A percentile compares a stretch with the other conserved stretches of the same genome.
These are phyloP conservation scores for Alternaria tenuissima DNA, from an alignment of 2,329 filamentous ascomycete species.

Conservation along the genomic window DNA sequence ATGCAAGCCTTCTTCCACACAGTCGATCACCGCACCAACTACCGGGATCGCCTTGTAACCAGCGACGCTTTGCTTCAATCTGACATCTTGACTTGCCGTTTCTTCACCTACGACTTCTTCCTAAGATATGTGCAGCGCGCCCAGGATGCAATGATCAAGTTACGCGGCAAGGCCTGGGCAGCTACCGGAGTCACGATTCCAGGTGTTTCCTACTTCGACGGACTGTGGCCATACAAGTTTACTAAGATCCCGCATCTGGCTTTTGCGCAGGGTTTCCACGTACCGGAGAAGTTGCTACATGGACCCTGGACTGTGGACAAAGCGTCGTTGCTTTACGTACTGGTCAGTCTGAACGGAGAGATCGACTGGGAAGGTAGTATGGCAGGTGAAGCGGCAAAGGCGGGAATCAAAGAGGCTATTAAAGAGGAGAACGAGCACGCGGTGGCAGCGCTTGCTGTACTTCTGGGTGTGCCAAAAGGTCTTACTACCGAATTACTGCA, in stretches of 20 bases:
- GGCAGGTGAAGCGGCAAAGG: constrained; percentile 46
- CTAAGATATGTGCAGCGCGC: constrained; percentile 42
- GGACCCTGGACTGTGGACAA: constrained; percentile 46
- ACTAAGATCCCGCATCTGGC: constrained; percentile 41
- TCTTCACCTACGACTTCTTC: constrained; percentile 51
- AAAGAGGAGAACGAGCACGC: constrained; percentile 38
- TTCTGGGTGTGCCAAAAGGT: constrained; percentile 40
- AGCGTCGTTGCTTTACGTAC: constrained; percentile 42
- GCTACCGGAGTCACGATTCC: constrained; percentile 37
- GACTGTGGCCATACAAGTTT: constrained; percentile 43
- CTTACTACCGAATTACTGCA: constrained; percentile 41
- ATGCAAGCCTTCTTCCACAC: constrained; percentile 47
- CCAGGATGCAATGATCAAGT: constrained; percentile 36
- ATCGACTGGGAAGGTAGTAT: constrained; percentile 47
- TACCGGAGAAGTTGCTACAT: constrained; percentile 49
- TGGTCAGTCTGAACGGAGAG: constrained; percentile 45
- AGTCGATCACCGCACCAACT: constrained; percentile 40
- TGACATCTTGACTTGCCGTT: constrained; percentile 40
- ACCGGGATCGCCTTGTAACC: constrained; percentile 30
- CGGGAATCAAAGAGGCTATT: constrained; percentile 42
- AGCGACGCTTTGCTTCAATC: constrained; percentile 38
- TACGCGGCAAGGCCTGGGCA: constrained; percentile 44
- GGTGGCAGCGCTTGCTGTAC: constrained; percentile 44
- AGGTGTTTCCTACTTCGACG: constrained; percentile 34
- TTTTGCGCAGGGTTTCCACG: constrained; percentile 41